Conservation (phyloP, 257 asterid genomes). For the Nicotiana noctiflora region DNA sequence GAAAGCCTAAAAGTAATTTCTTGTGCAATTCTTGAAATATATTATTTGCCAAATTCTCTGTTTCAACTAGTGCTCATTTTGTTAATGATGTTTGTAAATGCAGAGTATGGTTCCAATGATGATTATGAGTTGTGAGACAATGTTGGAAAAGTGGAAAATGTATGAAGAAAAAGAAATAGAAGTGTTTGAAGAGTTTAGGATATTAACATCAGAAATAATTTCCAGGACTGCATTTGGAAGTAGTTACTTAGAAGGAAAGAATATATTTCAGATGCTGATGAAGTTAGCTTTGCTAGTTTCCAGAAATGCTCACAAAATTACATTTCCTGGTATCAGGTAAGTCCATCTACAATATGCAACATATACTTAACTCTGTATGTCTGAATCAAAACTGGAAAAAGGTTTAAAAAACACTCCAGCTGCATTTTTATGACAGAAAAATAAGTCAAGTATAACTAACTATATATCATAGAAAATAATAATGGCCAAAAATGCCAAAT, state of each 20-base stretch:
- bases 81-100: not conserved
- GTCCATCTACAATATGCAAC: not conserved
- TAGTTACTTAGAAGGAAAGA: slow-evolving; percentile 57
- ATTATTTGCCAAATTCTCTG: not conserved
- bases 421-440: too few relatives aligned
- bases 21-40: not conserved
- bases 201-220: slow-evolving; percentile 50
- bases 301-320: slow-evolving; percentile 30
- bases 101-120: slow-evolving; percentile 48
- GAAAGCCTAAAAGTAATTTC: slow-evolving; percentile 41
- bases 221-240: slow-evolving; percentile 75
- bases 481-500: too few relatives aligned
- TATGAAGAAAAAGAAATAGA: slow-evolving; percentile 40
- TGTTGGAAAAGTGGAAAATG: slow-evolving; percentile 50
- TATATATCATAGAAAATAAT: too few relatives aligned
- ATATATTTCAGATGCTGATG: slow-evolving; percentile 52
- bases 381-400: too few relatives aligned
- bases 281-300: slow-evolving; percentile 31
- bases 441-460: too few relatives aligned
- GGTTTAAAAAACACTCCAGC: too few relatives aligned
- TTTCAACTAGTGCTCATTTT: not conserved
- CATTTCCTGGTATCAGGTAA: slow-evolving; percentile 43
- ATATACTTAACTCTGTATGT: not conserved
- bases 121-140: slow-evolving; percentile 42
- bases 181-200: slow-evolving; percentile 49